phyloP scores from a whole-genome alignment of 345 rosid species.

The Eucalyptus pauciflora region DNA sequence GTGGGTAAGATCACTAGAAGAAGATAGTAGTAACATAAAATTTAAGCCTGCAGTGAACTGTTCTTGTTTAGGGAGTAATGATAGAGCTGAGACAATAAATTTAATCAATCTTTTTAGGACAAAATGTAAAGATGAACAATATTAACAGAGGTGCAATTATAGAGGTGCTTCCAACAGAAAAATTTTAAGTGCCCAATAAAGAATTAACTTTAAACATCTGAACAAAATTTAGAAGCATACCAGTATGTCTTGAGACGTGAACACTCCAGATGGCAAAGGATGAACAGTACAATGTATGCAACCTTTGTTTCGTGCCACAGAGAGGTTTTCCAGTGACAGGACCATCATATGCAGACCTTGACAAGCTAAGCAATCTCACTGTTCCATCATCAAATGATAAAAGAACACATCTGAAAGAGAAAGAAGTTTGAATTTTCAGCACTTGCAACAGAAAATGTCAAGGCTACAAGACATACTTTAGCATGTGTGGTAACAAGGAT shows the following conservation, averaged over 20 bases:
- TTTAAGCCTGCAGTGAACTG: not conserved
- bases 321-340: slow-evolving; percentile 61
- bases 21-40: not conserved
- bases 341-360: slow-evolving; percentile 64
- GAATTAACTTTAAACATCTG: not conserved
- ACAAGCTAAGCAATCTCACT: slow-evolving; percentile 60
- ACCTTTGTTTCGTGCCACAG: slow-evolving; percentile 50
- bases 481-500: not conserved
- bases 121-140: not conserved
- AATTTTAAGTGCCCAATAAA: not conserved
- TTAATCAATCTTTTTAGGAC: not conserved
- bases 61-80: not conserved
- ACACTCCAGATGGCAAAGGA: slow-evolving; percentile 74
- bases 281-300: slow-evolving; percentile 49
- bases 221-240: slow-evolving; percentile 10
- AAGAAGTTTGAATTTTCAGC: not conserved
- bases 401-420: slow-evolving; percentile 40
- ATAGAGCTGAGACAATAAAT: not conserved
- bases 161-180: not conserved
- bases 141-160: not conserved
- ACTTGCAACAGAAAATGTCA: not conserved
- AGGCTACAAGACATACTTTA: not conserved
- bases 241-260: slow-evolving; percentile 73
- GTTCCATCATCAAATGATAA: slow-evolving; percentile 75
- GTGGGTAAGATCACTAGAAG: not conserved